phyloP scores from a whole-genome alignment of 208 protist genomes.

The Cochliopodium minus region DNA sequence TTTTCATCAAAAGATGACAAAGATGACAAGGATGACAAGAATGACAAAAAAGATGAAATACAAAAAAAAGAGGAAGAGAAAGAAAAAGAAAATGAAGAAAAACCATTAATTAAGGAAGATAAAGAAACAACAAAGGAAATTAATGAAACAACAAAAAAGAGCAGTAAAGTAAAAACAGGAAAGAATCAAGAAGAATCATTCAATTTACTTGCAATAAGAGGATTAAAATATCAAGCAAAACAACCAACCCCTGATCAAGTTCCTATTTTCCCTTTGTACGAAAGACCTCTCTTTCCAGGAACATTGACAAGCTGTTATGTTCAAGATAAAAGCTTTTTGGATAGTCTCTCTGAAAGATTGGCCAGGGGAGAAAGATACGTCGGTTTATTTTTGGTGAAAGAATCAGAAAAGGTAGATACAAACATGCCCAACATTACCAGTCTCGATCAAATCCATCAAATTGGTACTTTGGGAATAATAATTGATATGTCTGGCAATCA shows the following conservation, averaged over 20 bases:
- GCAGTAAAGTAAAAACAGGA: not conserved
- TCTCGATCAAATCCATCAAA: not conserved
- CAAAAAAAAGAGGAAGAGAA: not conserved
- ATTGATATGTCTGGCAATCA: not conserved
- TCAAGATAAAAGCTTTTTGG: not conserved
- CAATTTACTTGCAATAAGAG: not conserved
- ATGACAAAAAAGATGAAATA: no score
- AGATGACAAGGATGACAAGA: no score
- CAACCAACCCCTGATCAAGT: not conserved
- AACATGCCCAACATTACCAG: not conserved
- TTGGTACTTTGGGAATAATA: not conserved
- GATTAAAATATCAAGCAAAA: not conserved
- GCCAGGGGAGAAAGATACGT: not conserved
- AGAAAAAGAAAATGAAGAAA: not conserved
- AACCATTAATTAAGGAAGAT: not conserved
- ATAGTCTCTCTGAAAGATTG: not conserved
- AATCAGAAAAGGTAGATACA: not conserved
- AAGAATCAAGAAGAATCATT: not conserved
- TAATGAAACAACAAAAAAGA: not conserved
- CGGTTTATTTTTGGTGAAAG: not conserved
- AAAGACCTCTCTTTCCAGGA: not conserved
- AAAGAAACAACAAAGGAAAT: not conserved
- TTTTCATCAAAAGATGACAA: no score
- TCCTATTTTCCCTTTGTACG: not conserved
- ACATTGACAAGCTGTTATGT: not conserved